Evolutionary conservation across 2,329 filamentous ascomycete genomes (phyloP).

Genomic region (Aspergillus floridensis): DNA sequence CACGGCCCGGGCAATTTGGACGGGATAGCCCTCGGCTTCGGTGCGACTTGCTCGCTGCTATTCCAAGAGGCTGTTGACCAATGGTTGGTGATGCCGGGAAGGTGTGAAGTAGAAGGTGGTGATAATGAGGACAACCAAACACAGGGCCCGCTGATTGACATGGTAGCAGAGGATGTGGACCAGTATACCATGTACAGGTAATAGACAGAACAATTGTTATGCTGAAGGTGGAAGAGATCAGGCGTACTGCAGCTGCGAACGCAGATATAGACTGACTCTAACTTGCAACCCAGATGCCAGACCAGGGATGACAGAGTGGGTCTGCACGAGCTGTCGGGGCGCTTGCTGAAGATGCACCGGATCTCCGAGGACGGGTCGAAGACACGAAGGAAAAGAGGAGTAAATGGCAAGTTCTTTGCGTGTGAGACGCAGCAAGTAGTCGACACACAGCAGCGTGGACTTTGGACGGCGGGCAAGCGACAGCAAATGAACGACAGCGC

Average conservation of each 20-base stretch:
- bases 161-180: conserved; percentile 21
- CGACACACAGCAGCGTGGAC: conserved; percentile 2
- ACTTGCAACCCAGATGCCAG: conserved; percentile 13
- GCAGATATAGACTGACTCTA: neutral
- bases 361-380: conserved; percentile 21
- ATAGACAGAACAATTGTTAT: neutral
- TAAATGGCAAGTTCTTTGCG: conserved; percentile 15
- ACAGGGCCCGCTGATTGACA: conserved; percentile 39
- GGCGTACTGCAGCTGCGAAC: conserved; percentile 1
- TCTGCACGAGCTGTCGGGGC: conserved; percentile 28
- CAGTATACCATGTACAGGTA: conserved; percentile 14
- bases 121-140: conserved; percentile 35
- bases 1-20: conserved; percentile 22
- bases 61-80: conserved; percentile 27
- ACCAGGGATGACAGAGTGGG: conserved; percentile 25
- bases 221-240: neutral
- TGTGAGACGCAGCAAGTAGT: neutral
- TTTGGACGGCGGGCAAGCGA: conserved; percentile 4
- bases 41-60: conserved; percentile 24
- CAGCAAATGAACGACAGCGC: conserved; percentile 10
- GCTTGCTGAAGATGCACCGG: conserved; percentile 28
- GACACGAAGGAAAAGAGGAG: conserved; percentile 14
- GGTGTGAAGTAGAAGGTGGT: conserved; percentile 29
- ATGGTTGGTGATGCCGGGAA: conserved; percentile 30
- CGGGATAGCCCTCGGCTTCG: conserved; percentile 20